These are phyloP conservation scores for Ganoderma sp. DNA, from an alignment of 1,284 basidiomycete genomes.

Conservation along the genomic window DNA sequence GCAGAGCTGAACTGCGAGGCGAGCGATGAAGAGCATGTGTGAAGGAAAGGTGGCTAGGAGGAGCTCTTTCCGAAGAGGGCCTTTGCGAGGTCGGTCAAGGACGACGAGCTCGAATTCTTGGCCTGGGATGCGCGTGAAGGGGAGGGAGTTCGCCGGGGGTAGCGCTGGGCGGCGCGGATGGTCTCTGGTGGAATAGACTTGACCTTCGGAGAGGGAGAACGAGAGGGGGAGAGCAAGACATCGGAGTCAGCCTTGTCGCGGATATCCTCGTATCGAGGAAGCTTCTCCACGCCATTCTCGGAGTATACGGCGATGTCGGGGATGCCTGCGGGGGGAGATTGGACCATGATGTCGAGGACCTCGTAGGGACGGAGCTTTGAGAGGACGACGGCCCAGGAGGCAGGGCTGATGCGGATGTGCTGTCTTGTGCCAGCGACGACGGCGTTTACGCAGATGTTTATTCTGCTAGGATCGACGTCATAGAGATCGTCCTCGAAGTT, in stretches of 20 bases:
- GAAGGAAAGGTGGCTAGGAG: not conserved
- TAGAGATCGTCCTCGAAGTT: slow-evolving; percentile 56
- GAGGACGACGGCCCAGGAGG: slow-evolving; percentile 59
- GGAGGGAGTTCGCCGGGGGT: slow-evolving; percentile 13
- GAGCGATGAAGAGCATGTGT: not conserved
- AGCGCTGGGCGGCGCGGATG: not conserved
- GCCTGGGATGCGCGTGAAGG: not conserved
- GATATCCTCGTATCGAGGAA: slow-evolving; percentile 24
- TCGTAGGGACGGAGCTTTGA: slow-evolving; percentile 55
- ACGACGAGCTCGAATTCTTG: slow-evolving; percentile 1
- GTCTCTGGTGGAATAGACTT: slow-evolving; percentile 8
- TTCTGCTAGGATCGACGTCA: slow-evolving; percentile 45
- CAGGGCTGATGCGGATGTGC: slow-evolving; percentile 57
- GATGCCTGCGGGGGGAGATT: slow-evolving; percentile 14
- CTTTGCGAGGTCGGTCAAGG: slow-evolving; percentile 20
- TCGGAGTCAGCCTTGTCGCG: slow-evolving; percentile 14
- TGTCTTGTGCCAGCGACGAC: slow-evolving; percentile 41
- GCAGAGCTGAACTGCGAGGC: not conserved
- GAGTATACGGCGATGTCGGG: slow-evolving; percentile 24
- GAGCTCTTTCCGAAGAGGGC: slow-evolving; percentile 19
- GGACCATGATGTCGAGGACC: slow-evolving; percentile 55
- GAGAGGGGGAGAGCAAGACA: slow-evolving; percentile 21
- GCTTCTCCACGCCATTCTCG: slow-evolving; percentile 20
- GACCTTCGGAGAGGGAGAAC: slow-evolving; percentile 14
- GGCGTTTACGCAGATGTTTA: slow-evolving; percentile 53